Conservation (phyloP, 1,139 yeast species). For the Yamadazyma taylorii region DNA sequence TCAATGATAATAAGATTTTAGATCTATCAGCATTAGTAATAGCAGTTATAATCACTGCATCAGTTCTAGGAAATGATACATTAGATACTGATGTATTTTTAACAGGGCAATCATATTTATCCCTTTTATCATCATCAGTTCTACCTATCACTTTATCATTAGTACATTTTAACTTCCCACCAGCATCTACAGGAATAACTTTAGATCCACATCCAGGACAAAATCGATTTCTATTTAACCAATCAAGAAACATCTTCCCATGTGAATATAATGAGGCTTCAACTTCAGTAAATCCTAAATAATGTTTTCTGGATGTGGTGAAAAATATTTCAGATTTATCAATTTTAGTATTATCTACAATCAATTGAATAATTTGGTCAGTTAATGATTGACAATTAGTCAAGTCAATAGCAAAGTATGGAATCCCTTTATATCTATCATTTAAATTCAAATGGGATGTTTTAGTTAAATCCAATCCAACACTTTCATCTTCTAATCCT, state of each 20-base stretch:
- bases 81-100: constrained; percentile 54
- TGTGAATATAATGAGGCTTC: constrained; percentile 76
- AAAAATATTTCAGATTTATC: constrained; percentile 21
- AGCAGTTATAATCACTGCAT: constrained; percentile 82
- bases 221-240: constrained; percentile 72
- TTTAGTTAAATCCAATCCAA: constrained; percentile 31
- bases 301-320: constrained; percentile 37
- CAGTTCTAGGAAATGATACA: constrained; percentile 88
- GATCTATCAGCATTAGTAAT: constrained; percentile 61
- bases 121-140: constrained; percentile 17
- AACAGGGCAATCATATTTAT: constrained; percentile 50
- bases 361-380: constrained; percentile 21
- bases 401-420: constrained; percentile 77
- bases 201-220: constrained; percentile 88
- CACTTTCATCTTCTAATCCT: constrained; percentile 64
- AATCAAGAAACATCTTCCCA: constrained; percentile 81
- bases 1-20: constrained; percentile 70
- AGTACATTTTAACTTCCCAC: constrained; percentile 72
- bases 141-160: constrained; percentile 22
- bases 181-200: constrained; percentile 74
- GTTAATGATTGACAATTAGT: constrained; percentile 31
- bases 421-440: constrained; percentile 63
- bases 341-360: constrained; percentile 11
- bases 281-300: constrained; percentile 34
- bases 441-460: constrained; percentile 38